Base-by-base conservation (phyloP, 495 filamentous ascomycete genomes). In the Penicillium arizonense region DNA sequence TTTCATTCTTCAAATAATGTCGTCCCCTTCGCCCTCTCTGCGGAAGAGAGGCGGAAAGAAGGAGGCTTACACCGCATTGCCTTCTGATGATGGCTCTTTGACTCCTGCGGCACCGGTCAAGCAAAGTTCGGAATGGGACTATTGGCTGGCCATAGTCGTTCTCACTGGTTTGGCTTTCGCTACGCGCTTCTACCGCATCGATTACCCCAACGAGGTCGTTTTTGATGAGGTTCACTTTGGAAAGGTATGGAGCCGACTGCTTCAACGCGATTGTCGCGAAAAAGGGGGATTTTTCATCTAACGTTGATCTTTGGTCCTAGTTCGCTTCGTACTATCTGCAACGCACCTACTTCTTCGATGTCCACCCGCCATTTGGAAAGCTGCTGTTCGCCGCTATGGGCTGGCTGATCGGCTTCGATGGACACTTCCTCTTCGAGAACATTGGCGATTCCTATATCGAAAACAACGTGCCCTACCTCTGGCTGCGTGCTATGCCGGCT, bases 171-270 rank as follows among this genome's bases (percentile, higher is more conserved):
- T 95, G 58, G 93, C 92, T 43, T 97, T 97, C 67, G 67, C 89
- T 47, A 97, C 94, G 24, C 79, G 94, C 56, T 99, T 97, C 75
- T 97, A 87, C 80, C 91, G 89, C 49, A 96, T 99, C 66, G 87
- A 80, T 52, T 91, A 96, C 72, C 94, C 94, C 10, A 87, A 94
- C 65, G 87, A 97, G 72, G 94, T 99, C 23, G 95, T 99, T 35
- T 99, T 99, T 67, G 94, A 99, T 60, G 94, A 99, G 72, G 94
- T 99, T 41, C 94, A 99, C 73, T 99, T 99, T 72, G 94, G 94
- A 75, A 99, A 99, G 87, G 94, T 96, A 79, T 57, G 79, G 50
- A 20, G 11, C 47, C 32, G 50, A 21, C 36, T 47, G 46, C 54
- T 44, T 41, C 16, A 44, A 14, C 24, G 11, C 11, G 37, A 14